Conservation (phyloP, 306 rosid species). For the Lablab purpureus region DNA sequence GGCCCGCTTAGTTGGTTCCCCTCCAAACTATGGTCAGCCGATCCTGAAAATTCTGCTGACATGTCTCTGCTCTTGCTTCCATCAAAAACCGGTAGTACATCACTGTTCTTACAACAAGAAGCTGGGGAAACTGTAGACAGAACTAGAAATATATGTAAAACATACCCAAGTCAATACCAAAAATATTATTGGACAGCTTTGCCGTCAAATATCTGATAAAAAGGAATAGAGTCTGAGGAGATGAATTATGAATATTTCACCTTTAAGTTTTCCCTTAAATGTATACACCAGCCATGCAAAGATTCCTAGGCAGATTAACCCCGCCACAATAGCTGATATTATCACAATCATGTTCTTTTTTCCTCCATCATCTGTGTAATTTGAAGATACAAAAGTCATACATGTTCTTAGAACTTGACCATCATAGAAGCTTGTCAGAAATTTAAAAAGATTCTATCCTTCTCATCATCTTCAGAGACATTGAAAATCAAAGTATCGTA, state of each 20-base stretch:
- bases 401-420: conserved; percentile 24
- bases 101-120: conserved; percentile 54
- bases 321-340: conserved; percentile 50
- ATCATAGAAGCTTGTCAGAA: conserved; percentile 24
- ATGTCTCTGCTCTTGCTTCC: conserved; percentile 56
- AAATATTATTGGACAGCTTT: conserved; percentile 14
- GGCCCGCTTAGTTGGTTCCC: conserved; percentile 62
- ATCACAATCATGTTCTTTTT: conserved; percentile 51
- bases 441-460: not conserved
- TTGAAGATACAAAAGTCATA: conserved; percentile 33
- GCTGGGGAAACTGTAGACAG: conserved; percentile 54
- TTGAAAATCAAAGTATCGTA: not conserved
- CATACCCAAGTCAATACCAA: conserved; percentile 21
- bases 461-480: not conserved
- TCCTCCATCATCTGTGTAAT: conserved; percentile 48
- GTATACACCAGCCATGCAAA: conserved; percentile 56
- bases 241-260: conserved; percentile 49
- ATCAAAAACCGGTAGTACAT: conserved; percentile 46
- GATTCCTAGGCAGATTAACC: conserved; percentile 55
- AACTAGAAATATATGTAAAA: conserved; percentile 34
- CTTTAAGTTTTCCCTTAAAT: conserved; percentile 61
- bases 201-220: not conserved
- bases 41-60: conserved; percentile 74
- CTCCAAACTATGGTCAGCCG: conserved; percentile 61
- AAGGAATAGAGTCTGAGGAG: not conserved